Evolutionary conservation across 768 basidiomycete genomes (phyloP).

Genomic region (Auriscalpium orientale): DNA sequence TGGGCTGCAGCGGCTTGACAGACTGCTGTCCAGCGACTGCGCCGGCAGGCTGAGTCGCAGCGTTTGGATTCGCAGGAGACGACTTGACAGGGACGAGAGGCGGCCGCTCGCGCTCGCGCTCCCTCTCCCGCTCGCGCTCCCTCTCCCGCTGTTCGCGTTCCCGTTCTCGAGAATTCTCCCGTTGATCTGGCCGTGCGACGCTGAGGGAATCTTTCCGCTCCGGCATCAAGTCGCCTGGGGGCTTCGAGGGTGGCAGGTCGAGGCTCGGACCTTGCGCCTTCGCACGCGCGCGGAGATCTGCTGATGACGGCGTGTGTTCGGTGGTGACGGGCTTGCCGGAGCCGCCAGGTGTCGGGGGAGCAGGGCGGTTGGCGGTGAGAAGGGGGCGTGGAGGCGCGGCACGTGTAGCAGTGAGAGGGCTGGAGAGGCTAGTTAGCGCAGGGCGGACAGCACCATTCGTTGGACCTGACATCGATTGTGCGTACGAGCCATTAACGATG

Average conservation of each 20-base stretch:
- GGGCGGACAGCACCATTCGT: constrained; percentile 21
- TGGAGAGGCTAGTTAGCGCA: constrained; percentile 21
- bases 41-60: constrained; percentile 43
- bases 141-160: constrained; percentile 28
- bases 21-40: constrained; percentile 47
- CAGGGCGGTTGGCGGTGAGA: constrained; percentile 45
- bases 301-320: constrained; percentile 52
- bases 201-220: constrained; percentile 43
- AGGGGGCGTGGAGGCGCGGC: constrained; percentile 66
- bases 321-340: constrained; percentile 27
- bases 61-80: constrained; percentile 33
- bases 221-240: constrained; percentile 27
- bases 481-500: constrained; percentile 47
- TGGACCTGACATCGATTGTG: constrained; percentile 33
- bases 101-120: constrained; percentile 10
- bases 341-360: constrained; percentile 39
- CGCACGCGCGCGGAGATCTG: constrained; percentile 58
- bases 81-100: constrained; percentile 39
- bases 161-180: constrained; percentile 16
- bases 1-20: constrained; percentile 69
- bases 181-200: constrained; percentile 2
- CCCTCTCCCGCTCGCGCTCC: constrained; percentile 20
- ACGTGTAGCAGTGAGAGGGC: constrained; percentile 45
- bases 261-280: constrained; percentile 47
- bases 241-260: constrained; percentile 21